Base-by-base conservation (phyloP, 305 asterid genomes). In the Coffea humblotiana region DNA sequence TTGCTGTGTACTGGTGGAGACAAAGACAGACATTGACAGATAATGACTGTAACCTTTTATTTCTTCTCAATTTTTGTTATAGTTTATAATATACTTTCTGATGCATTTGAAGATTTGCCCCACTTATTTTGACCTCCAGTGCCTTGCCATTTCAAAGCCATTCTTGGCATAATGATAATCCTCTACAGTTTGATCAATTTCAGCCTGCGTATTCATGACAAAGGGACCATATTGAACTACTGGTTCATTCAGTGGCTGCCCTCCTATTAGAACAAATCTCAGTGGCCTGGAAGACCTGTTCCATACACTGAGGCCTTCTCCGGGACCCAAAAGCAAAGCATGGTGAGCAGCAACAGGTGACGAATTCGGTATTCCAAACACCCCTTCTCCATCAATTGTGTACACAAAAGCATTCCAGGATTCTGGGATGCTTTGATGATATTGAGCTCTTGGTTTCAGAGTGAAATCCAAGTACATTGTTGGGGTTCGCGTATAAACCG, bases 161-260 rank as follows among this genome's bases (percentile, higher is more conserved):
- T 96, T 91, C 90, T 83, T 92, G 79, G 81, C 84, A 79, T 90
- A 90, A 29, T 88, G 89, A 86, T 94, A 95, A 76, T 95, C 99
- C 68, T 96, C 93, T 32, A 91, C 87, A 18, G 99, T 88, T 85
- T 86, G 86, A 63, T 94, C 91, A 37, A 94, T 94, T 75, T 96
- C 97, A 64, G 90, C 96, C 58, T 94, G 93, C 14, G 99, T 89
- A 88, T 94, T 95, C 99, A 95, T 95, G 85, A 95, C 99, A 84
- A 94, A 95, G 3, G 98, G 98, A 61, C 99, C 98, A 73, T 92
- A 90, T 82, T 94, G 98, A 60, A 87, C 94, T 21, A 95, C 97
- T 1, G 98, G 96, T 72, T 95, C 99, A 32, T 88, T 88, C 25
- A 95, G 84, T 29, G 99, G 99, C 84, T 90, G 80, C 54, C 99